Base-by-base conservation (phyloP, 2,329 filamentous ascomycete genomes). In the Sclerotinia spermophila region DNA sequence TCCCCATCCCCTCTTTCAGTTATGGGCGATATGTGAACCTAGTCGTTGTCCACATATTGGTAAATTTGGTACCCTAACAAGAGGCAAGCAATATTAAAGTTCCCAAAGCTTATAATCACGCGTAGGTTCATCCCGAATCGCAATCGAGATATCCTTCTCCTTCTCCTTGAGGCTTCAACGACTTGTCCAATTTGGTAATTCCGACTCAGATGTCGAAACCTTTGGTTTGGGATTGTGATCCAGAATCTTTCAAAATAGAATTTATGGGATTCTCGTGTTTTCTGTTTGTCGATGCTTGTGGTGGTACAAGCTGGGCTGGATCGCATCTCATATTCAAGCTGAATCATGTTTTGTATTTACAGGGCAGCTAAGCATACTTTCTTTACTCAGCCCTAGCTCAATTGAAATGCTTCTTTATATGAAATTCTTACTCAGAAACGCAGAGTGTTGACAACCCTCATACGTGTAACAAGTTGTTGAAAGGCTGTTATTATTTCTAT, bases 1-100 rank as follows among this genome's bases (percentile, higher is more conserved):
- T 35, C 60, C 60, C 35, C 60, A 48, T 35, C 60, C 60, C 60
- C 30, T 35, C 59, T 62, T 62, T 45, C 40, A 62, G 60, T 62
- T 35, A 48, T 48, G 60, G 60, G 42, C 42, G 44, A 51, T 38
- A 64, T 64, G 30, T 48, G 60, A 64, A 48, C 60, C 44, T 48
- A 24, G 30, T 48, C 44, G 24, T 5, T 65, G 30, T 2, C 51
- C 33, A 65, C 15, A 24, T 64, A 64, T n/a, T 65, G 35, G 30
- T 59, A 38, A 21, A 21, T 30, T 65, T 27, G 62, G 10, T 65
- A 40, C n/a, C 15, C 17, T 53, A 53, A 30, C 62, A 40, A 62
- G 33, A 53, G n/a, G 35, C 62, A 13, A 51, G 62, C 45, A 40
- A 53, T 61, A 58, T 35, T 62, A 27, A 65, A 27, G 24, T 53